Base-by-base conservation (phyloP, 768 basidiomycete genomes). In the Mycena pura region DNA sequence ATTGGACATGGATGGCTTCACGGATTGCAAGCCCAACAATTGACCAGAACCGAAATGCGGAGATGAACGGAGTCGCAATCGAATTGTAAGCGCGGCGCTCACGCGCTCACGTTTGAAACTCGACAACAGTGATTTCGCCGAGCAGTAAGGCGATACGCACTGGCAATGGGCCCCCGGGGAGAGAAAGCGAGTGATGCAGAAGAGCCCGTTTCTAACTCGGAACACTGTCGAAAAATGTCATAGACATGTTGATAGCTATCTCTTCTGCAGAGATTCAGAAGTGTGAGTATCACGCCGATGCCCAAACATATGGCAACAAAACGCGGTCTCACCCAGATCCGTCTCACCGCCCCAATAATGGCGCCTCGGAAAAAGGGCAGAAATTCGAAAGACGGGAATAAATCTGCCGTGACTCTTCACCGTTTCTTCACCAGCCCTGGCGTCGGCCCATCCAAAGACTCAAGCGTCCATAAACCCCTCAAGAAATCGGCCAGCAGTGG, bases 361-460 rank as follows among this genome's bases (percentile, higher is more conserved):
- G 50, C 64, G 40, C 57, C 64, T 31, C 43, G 29, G 10, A 62
- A 62, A 51, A 59, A 49, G 22, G 52, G 25, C 22, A 47, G 46
- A 38, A 50, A 40, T 28, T 25, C 49, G 5, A 58, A 48, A 29
- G 22, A 57, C 6, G 21, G 45, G 24, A 25, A 34, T 36, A 57
- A 63, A 38, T 47, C 45, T 8, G 19, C 15, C 6, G 45, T 57
- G 2, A 62, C 64, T 5, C 39, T 66, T 0, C 64, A 58, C 60
- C 53, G 55, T 5, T 66, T 58, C 57, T 66, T 66, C 36, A 34
- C 53, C n/a, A 63, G 50, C 27, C 62, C 62, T 34, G 38, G 29
- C 24, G 49, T 49, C 21, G 50, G 45, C 11, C 31, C 59, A 1
- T 50, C 60, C 40, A 50, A 50, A 32, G 44, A 45, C 36, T 44